These are phyloP conservation scores for Fusarium sp. DNA, from an alignment of 2,329 filamentous ascomycete genomes.

Conservation along the genomic window DNA sequence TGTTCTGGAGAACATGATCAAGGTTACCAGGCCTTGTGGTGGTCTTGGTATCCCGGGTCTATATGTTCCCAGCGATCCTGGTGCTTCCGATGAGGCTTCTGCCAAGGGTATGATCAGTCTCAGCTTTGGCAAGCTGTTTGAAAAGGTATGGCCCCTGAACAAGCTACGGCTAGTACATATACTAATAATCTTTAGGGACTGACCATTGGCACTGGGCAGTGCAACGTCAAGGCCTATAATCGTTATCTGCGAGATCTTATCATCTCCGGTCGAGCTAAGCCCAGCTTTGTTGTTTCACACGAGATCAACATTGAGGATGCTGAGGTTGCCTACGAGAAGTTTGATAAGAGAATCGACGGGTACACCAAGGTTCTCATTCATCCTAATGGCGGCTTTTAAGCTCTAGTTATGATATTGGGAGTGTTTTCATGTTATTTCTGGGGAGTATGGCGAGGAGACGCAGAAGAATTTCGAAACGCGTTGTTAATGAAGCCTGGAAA, in stretches of 20 bases:
- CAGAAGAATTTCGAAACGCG: neutral
- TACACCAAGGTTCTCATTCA: slow-evolving; percentile 76
- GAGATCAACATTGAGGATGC: slow-evolving; percentile 72
- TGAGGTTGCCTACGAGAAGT: slow-evolving; percentile 70
- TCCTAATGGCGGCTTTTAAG: slow-evolving; percentile 63
- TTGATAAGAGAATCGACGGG: slow-evolving; percentile 72
- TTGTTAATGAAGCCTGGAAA: neutral
- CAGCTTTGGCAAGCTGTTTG: slow-evolving; percentile 74
- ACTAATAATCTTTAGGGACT: slow-evolving; percentile 58
- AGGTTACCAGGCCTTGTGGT: slow-evolving; percentile 69
- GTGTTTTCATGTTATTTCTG: neutral
- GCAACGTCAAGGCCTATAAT: slow-evolving; percentile 76
- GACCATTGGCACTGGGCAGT: slow-evolving; percentile 70
- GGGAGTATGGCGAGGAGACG: neutral
- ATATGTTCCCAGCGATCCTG: slow-evolving; percentile 64
- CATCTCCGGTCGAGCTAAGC: slow-evolving; percentile 71
- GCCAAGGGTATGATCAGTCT: slow-evolving; percentile 73
- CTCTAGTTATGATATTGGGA: neutral
- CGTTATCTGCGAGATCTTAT: slow-evolving; percentile 73
- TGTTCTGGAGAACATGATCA: slow-evolving; percentile 72
- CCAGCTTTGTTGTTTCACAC: slow-evolving; percentile 73
- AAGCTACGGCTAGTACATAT: neutral
- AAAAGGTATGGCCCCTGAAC: slow-evolving; percentile 58
- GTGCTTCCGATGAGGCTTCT: slow-evolving; percentile 68
- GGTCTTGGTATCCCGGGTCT: slow-evolving; percentile 70